phyloP scores from a whole-genome alignment of 345 rosid species.

The Carallia brachiata region DNA sequence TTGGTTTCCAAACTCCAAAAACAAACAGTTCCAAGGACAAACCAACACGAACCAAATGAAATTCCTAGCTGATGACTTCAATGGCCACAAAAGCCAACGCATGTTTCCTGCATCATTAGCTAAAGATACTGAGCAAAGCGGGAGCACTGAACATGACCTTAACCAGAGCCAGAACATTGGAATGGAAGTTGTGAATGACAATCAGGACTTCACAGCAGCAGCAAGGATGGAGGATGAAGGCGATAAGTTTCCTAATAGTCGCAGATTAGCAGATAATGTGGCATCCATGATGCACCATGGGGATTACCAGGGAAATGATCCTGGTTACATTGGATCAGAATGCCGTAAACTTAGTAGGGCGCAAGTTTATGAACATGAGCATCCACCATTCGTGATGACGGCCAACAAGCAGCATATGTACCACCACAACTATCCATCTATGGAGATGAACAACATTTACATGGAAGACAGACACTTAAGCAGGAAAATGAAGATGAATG shows the following conservation, averaged over 20 bases:
- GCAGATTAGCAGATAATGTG: slow-evolving; percentile 6
- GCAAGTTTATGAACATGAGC: slow-evolving; percentile 16
- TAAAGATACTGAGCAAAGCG: slow-evolving; percentile 12
- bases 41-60: slow-evolving; percentile 9
- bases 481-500: slow-evolving; percentile 10
- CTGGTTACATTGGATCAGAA: slow-evolving; percentile 16
- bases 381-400: slow-evolving; percentile 16
- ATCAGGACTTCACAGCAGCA: slow-evolving; percentile 9
- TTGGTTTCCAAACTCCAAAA: slow-evolving; percentile 30
- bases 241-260: slow-evolving; percentile 2
- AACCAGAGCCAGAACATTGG: slow-evolving; percentile 9
- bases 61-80: slow-evolving; percentile 8
- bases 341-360: slow-evolving; percentile 13
- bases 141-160: slow-evolving; percentile 13
- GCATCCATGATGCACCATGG: slow-evolving; percentile 8
- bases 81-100: slow-evolving; percentile 16
- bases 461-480: slow-evolving; percentile 4
- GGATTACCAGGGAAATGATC: slow-evolving; percentile 12
- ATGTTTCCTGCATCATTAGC: slow-evolving; percentile 25
- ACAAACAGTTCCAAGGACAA: slow-evolving; percentile 19
- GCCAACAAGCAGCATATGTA: slow-evolving; percentile 12
- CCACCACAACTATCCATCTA: slow-evolving; percentile 22
- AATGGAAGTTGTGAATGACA: slow-evolving; percentile 1
- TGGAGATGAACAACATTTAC: slow-evolving; percentile 13
- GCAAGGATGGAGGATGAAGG: slow-evolving; percentile 15